phyloP scores from a whole-genome alignment of 129 eudicot species.

The Ambrosia artemisiifolia region DNA sequence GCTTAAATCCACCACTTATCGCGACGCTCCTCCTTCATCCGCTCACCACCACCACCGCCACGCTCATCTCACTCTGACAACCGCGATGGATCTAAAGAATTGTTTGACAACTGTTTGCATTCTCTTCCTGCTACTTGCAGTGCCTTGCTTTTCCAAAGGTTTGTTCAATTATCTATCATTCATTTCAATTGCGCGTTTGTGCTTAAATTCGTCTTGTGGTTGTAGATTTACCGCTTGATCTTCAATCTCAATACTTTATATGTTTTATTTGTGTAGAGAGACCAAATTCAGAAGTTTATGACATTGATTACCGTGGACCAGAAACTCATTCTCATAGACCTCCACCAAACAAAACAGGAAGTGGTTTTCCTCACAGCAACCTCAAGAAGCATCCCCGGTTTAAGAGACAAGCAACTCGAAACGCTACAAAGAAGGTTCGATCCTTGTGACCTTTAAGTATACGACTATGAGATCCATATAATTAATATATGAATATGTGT shows the following conservation, averaged over 20 bases:
- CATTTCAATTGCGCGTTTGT: no score
- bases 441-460: not conserved
- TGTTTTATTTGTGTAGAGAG: conserved; percentile 25
- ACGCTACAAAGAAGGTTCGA: conserved; percentile 29
- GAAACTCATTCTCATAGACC: conserved; percentile 72
- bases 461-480: no score
- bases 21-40: not conserved
- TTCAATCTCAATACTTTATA: not conserved
- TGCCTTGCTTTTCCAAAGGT: conserved; percentile 36
- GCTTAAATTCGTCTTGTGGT: no score
- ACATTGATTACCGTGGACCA: conserved; percentile 75
- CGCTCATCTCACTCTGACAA: not conserved
- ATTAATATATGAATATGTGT: no score
- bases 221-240: not conserved
- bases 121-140: conserved; percentile 32
- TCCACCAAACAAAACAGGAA: conserved; percentile 42
- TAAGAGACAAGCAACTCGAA: conserved; percentile 24
- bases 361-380: conserved; percentile 23
- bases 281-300: conserved; percentile 42
- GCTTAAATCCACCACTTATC: conserved; percentile 20
- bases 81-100: conserved; percentile 32
- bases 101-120: conserved; percentile 11
- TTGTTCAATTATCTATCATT: not conserved
- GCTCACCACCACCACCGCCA: not conserved
- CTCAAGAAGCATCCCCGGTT: conserved; percentile 26